Evolutionary conservation across 179 eudicot genomes (phyloP), one percentile per base, ranked within the genome.

Genomic region (Beta corolliflora): DNA sequence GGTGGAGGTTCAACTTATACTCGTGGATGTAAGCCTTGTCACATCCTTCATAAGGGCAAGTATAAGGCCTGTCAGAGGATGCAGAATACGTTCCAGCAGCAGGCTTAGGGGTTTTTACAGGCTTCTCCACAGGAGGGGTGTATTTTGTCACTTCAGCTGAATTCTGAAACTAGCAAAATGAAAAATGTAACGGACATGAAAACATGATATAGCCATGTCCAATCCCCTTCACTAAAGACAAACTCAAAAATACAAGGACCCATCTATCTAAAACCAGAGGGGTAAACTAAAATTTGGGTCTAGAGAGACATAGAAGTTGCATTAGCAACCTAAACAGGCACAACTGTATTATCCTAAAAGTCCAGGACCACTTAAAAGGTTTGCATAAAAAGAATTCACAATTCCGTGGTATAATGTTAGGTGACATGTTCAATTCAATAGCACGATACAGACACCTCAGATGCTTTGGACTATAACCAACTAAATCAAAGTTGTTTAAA

Each of bases 1-100:
- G 79, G 81, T 96, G 99, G 71, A 96, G 96, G 76, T 94, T 96
- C 61, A 96, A 91, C 88, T 96, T 96, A 87, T 96, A 96, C 79
- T 94, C 99, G 25, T 96, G 99, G 65, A 94, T 96, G 81, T 96
- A 96, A 46, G 94, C 96, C 86, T 96, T 96, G 58, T 85, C 92
- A 70, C 99, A 96, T 65, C 98, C 98, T 85, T 92, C 94, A 44
- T 94, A 96, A 0, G 97, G 99, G 77, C 99, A 96, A 12, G 86
- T 83, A 78, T 89, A 91, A 14, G 98, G 98, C 50, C 99, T 89
- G 54, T 94, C 94, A 3, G 92, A 85, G 54, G 98, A 88, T 66
- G 91, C 87, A 21, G 96, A 87, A 73, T 90, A 85, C 54, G 91
- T 53, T 25, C 71, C 77, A 3, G 88, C 41, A 55, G 92, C 21